phyloP scores from a whole-genome alignment of 169 alveolate species.

The Cryptosporidium andersoni region DNA sequence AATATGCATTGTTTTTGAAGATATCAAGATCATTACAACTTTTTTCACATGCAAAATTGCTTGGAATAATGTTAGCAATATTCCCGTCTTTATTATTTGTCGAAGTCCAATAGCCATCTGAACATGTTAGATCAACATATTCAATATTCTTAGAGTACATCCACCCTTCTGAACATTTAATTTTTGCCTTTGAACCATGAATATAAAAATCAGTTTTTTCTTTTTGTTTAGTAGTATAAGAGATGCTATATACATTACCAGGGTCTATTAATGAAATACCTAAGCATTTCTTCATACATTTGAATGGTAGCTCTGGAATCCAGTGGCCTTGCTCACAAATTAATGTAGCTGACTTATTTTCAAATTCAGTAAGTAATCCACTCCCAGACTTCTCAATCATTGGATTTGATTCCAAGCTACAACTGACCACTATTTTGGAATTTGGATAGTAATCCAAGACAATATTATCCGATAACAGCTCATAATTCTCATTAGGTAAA shows the following conservation, averaged over 20 bases:
- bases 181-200: constrained; percentile 61
- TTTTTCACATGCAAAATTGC: constrained; percentile 22
- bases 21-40: constrained; percentile 38
- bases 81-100: not conserved
- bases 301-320: constrained; percentile 12
- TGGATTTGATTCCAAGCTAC: constrained; percentile 36
- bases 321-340: constrained; percentile 52
- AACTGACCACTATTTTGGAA: constrained; percentile 32
- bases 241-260: not conserved
- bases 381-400: constrained; percentile 5
- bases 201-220: constrained; percentile 3
- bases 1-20: constrained; percentile 47
- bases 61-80: not conserved
- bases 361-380: not conserved
- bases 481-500: constrained; percentile 27
- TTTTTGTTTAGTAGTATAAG: constrained; percentile 1
- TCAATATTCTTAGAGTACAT: not conserved
- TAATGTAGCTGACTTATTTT: constrained; percentile 13
- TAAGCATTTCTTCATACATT: constrained; percentile 43
- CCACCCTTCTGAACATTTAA: constrained; percentile 56
- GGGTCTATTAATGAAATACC: constrained; percentile 3
- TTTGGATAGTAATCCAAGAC: constrained; percentile 36
- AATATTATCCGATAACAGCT: constrained; percentile 10
- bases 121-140: constrained; percentile 10
- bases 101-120: constrained; percentile 39